These are phyloP conservation scores for Trichaptum fuscoviolaceum DNA, from an alignment of 768 basidiomycete species.

Conservation along the genomic window DNA sequence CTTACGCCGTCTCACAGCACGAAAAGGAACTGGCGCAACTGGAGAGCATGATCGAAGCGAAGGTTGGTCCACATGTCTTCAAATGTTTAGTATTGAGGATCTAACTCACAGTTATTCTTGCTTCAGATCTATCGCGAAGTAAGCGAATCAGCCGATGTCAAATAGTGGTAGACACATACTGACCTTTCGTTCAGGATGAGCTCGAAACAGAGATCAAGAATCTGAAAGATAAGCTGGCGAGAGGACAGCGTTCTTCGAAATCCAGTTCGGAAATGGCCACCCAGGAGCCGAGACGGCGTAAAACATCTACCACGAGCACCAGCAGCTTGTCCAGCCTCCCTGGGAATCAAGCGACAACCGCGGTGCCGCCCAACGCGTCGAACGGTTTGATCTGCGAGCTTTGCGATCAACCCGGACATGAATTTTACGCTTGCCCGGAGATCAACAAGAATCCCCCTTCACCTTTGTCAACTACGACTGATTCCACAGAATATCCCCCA, in stretches of 20 bases:
- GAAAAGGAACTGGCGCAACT: slow-evolving; percentile 91
- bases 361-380: slow-evolving; percentile 18
- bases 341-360: slow-evolving; percentile 21
- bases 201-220: slow-evolving; percentile 81
- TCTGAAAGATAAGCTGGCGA: slow-evolving; percentile 63
- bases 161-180: not conserved
- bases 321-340: slow-evolving; percentile 15
- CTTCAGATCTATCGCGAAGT: slow-evolving; percentile 81
- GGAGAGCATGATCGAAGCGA: slow-evolving; percentile 89
- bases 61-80: slow-evolving; percentile 45
- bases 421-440: slow-evolving; percentile 79
- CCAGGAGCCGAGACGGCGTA: slow-evolving; percentile 24
- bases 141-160: slow-evolving; percentile 12
- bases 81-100: not conserved
- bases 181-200: slow-evolving; percentile 53
- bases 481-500: not conserved
- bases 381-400: slow-evolving; percentile 67
- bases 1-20: slow-evolving; percentile 41
- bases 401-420: slow-evolving; percentile 80
- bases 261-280: slow-evolving; percentile 44
- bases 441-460: slow-evolving; percentile 39
- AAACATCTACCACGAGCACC: slow-evolving; percentile 23
- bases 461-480: slow-evolving; percentile 14
- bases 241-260: slow-evolving; percentile 45
- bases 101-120: slow-evolving; percentile 5